Evolutionary conservation across 2,329 filamentous ascomycete genomes (phyloP).

Genomic region (Alternaria postmessia): DNA sequence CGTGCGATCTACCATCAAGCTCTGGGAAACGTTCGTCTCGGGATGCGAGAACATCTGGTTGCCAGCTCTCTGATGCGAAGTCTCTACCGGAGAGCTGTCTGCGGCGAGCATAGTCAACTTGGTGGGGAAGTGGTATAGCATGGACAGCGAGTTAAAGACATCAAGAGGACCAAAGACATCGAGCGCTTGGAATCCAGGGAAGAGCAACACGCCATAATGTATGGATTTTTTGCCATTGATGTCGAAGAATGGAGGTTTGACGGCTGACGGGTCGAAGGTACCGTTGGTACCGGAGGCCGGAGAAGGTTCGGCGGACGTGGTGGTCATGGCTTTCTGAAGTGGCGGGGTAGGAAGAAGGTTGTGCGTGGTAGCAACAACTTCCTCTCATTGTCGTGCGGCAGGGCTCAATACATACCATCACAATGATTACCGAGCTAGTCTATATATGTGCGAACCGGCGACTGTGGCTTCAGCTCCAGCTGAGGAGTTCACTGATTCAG

Average conservation of each 20-base stretch:
- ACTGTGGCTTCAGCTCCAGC: neutral
- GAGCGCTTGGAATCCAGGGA: conserved; percentile 38
- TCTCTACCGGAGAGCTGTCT: conserved; percentile 34
- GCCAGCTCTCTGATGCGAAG: conserved; percentile 25
- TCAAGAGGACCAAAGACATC: conserved; percentile 57
- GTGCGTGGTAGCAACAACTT: neutral
- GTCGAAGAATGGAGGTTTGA: conserved; percentile 18
- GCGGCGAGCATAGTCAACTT: conserved; percentile 37
- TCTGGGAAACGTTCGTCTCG: conserved; percentile 28
- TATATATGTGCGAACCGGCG: neutral
- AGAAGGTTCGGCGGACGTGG: neutral
- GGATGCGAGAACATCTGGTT: conserved; percentile 28
- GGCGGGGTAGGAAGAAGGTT: neutral
- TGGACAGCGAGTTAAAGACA: conserved; percentile 49
- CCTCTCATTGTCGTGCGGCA: neutral
- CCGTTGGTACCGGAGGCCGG: conserved; percentile 5
- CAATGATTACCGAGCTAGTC: neutral
- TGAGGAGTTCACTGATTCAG: neutral
- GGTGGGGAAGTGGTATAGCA: conserved; percentile 35
- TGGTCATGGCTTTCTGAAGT: conserved; percentile 13
- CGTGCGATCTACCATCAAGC: conserved; percentile 25
- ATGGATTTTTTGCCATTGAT: conserved; percentile 20
- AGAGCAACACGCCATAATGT: conserved; percentile 35
- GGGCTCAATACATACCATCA: neutral
- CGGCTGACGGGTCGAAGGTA: conserved; percentile 2